Conservation (phyloP, 768 basidiomycete species). For the Auriculariales sp. region DNA sequence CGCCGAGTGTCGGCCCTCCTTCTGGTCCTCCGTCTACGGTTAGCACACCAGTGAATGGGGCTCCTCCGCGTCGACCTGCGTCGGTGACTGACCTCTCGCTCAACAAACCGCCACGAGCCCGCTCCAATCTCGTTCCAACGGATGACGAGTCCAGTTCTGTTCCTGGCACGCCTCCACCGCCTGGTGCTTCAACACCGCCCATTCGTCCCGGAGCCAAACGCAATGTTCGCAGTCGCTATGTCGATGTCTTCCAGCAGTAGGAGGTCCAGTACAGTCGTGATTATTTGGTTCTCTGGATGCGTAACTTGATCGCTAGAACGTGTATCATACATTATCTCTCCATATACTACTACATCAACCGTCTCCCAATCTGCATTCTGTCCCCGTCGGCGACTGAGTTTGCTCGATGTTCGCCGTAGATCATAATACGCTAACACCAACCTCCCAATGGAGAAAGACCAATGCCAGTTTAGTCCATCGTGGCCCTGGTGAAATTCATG, state of each 20-base stretch:
- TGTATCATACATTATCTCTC: too few species aligned
- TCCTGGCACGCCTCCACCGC: conserved; percentile 6
- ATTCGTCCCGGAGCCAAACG: conserved; percentile 51
- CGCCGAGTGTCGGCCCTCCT: conserved; percentile 43
- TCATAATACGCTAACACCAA: too few species aligned
- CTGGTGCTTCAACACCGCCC: conserved; percentile 27
- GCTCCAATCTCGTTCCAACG: conserved; percentile 49
- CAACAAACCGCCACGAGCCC: conserved; percentile 40
- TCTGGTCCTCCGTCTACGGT: conserved; percentile 17
- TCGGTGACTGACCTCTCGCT: conserved; percentile 49
- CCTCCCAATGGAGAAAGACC: too few species aligned
- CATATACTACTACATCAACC: too few species aligned
- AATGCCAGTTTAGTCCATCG: too few species aligned
- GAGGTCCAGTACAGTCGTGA: too few species aligned
- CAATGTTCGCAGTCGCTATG: conserved; percentile 69
- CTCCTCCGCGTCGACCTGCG: conserved; percentile 38
- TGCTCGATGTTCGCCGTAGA: too few species aligned
- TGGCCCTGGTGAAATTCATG: too few species aligned
- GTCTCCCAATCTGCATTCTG: too few species aligned
- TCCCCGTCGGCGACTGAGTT: too few species aligned
- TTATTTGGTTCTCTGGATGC: too few species aligned
- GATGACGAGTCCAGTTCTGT: conserved; percentile 16
- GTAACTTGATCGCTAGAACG: too few species aligned
- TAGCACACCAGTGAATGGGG: conserved; percentile 13
- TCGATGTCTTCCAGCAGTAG: conserved; percentile 72